Conservation (phyloP, 768 basidiomycete species). For the Chalciporus sphaerocephalus region DNA sequence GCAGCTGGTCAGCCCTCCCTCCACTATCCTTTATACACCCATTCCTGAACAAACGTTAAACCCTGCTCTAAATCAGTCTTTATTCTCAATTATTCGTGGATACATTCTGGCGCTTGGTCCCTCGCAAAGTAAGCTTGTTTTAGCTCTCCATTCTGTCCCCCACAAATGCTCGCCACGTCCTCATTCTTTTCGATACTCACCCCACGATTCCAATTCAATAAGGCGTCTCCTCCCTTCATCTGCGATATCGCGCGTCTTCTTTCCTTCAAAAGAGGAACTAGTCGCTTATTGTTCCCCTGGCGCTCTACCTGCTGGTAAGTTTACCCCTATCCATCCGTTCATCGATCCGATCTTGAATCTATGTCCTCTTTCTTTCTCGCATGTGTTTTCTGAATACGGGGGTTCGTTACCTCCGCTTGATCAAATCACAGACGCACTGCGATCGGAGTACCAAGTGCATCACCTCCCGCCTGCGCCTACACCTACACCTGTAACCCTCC, state of each 20-base stretch:
- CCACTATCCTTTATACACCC: neutral
- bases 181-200: constrained; percentile 5
- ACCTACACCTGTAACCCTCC: neutral
- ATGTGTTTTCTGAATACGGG: constrained; percentile 54
- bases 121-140: constrained; percentile 51
- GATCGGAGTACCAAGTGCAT: constrained; percentile 3
- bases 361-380: constrained; percentile 21
- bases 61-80: constrained; percentile 44
- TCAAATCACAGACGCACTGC: constrained; percentile 48
- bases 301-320: constrained; percentile 49
- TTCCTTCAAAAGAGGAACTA: constrained; percentile 54
- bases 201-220: neutral
- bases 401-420: constrained; percentile 53
- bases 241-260: constrained; percentile 61
- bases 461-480: constrained; percentile 2
- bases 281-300: constrained; percentile 49
- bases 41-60: neutral
- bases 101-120: constrained; percentile 64
- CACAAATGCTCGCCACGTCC: neutral
- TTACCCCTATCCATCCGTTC: neutral
- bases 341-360: constrained; percentile 5
- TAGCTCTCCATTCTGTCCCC: constrained; percentile 5
- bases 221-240: constrained; percentile 61
- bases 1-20: constrained; percentile 49
- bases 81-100: constrained; percentile 71